phyloP scores from a whole-genome alignment of 129 eudicot genomes.

The Arctium lappa region DNA sequence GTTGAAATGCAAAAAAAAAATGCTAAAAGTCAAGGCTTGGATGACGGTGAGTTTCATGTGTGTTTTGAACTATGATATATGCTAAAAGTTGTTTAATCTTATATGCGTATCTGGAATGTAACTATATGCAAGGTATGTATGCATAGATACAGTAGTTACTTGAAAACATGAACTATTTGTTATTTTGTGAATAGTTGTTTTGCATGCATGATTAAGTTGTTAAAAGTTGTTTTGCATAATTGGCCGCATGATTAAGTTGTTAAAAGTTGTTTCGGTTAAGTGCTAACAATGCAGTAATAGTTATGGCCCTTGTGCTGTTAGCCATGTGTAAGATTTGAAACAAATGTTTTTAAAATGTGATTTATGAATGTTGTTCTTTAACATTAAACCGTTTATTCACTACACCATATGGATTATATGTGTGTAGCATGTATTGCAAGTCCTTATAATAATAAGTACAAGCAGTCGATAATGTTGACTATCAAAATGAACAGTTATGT shows the following conservation, averaged over 20 bases:
- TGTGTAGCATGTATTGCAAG: neutral
- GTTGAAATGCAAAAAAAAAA: too few relatives aligned
- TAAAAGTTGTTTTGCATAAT: neutral
- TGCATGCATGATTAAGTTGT: neutral
- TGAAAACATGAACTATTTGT: neutral
- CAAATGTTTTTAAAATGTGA: too few relatives aligned
- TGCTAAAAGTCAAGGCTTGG: too few relatives aligned
- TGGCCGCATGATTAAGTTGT: neutral
- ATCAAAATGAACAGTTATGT: too few relatives aligned
- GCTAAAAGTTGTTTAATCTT: neutral
- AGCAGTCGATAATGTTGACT: neutral
- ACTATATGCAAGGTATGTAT: too few relatives aligned
- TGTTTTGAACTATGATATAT: too few relatives aligned
- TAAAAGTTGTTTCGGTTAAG: neutral
- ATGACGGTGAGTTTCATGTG: too few relatives aligned
- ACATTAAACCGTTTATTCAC: neutral
- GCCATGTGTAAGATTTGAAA: too few relatives aligned
- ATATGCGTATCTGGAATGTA: neutral
- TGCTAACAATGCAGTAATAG: neutral
- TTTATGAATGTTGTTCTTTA: too few relatives aligned
- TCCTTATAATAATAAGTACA: too few relatives aligned
- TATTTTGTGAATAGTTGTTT: too few relatives aligned
- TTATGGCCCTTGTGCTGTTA: too few relatives aligned
- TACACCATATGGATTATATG: neutral
- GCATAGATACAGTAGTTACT: neutral